Evolutionary conservation across 2,329 filamentous ascomycete genomes (phyloP).

Genomic region (Colletotrichum tropicale): DNA sequence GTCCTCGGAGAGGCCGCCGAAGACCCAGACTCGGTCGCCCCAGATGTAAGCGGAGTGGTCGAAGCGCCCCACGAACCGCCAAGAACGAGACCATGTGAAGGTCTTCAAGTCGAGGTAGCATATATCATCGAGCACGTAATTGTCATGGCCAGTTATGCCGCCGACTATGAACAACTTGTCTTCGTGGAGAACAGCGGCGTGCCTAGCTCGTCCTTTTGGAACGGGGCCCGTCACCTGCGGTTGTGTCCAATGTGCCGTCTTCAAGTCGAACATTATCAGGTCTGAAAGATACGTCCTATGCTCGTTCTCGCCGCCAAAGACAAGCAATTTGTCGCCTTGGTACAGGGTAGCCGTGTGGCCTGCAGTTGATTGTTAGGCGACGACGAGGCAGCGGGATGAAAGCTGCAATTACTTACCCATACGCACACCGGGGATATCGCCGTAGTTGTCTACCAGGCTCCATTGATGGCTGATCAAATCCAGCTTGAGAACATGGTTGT

Average conservation of each 20-base stretch:
- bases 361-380: slow-evolving; percentile 36
- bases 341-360: slow-evolving; percentile 95
- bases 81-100: slow-evolving; percentile 95
- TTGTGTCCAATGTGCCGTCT: slow-evolving; percentile 94
- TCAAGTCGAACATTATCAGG: slow-evolving; percentile 93
- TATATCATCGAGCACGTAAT: slow-evolving; percentile 91
- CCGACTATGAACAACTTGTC: slow-evolving; percentile 96
- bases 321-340: slow-evolving; percentile 91
- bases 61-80: slow-evolving; percentile 93
- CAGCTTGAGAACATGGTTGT: slow-evolving; percentile 93
- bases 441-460: slow-evolving; percentile 97
- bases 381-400: background rate
- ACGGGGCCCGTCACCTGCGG: slow-evolving; percentile 84
- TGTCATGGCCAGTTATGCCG: slow-evolving; percentile 93
- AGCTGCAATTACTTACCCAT: slow-evolving; percentile 72
- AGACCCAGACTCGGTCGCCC: slow-evolving; percentile 92
- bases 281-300: slow-evolving; percentile 95
- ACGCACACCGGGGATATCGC: slow-evolving; percentile 93
- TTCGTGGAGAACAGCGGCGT: slow-evolving; percentile 92
- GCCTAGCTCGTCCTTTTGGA: slow-evolving; percentile 88
- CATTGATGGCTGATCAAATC: slow-evolving; percentile 90
- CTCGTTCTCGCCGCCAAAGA: slow-evolving; percentile 98
- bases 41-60: slow-evolving; percentile 96
- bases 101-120: slow-evolving; percentile 97
- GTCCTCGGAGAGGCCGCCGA: slow-evolving; percentile 90